Evolutionary conservation across 164 flowering plant genomes (phyloP), one percentile per base, ranked within the genome.

Genomic region (Euptelea pleiosperma): DNA sequence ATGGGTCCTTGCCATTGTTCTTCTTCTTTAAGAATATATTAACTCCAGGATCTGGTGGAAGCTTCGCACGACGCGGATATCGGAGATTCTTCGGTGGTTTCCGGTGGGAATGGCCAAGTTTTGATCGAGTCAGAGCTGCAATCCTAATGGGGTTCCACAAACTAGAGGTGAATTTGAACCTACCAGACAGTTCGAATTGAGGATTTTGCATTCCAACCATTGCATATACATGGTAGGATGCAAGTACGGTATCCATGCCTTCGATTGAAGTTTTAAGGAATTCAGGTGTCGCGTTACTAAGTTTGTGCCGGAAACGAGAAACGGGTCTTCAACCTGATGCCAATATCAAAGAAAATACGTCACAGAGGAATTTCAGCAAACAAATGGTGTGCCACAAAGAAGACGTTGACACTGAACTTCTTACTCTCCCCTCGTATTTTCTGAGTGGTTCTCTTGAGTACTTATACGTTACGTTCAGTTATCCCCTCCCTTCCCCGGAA

Each of bases 51-150:
- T 79, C 82, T 1, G 75, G 72, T 10, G 83, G 79, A 42, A 72
- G 70, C 74, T 80, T 75, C 18, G 68, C 22, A 8, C 81, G 82
- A 12, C 79, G 74, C 1, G 84, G 82, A 65, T 58, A 64, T 8
- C 79, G 77, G 39, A 77, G 83, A 61, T 82, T 78, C 60, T 71
- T 79, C 35, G 82, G 73, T 35, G 47, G 55, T 60, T 70, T 81
- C 21, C 57, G 59, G 6, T 37, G 47, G 12, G 72, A 29, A 57
- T 39, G 40, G 30, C 58, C 67, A 3, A 21, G 25, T 33, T 47
- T 52, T 10, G 45, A 46, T 24, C 33, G 29, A 33, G 45, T 29
- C 16, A 50, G 30, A 9, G 58, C 44, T 18, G 41, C 9, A 57
- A 57, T 4, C 21, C 28, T 54, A 24, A 31, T 15, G 7, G 31